Conservation (phyloP, 495 filamentous ascomycete genomes). For the Aspergillus panamensis region DNA sequence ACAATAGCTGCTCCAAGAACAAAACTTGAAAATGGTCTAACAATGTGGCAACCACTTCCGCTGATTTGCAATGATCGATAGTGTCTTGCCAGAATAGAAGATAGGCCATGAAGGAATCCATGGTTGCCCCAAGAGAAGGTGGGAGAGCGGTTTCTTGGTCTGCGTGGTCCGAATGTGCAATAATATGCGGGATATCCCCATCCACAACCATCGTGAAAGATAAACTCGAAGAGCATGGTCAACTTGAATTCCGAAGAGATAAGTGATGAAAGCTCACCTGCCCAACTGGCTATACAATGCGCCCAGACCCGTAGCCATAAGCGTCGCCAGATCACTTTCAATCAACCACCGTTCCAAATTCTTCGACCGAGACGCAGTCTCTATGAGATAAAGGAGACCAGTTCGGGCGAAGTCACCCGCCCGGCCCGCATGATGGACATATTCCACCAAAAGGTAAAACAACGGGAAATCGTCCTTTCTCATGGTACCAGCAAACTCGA, state of each 20-base stretch:
- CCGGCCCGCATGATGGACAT: slow-evolving; percentile 89
- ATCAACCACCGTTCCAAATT: slow-evolving; percentile 92
- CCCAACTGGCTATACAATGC: slow-evolving; percentile 96
- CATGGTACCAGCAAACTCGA: slow-evolving; percentile 74
- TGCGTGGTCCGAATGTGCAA: slow-evolving; percentile 79
- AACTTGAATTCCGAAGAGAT: background rate
- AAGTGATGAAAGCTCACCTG: slow-evolving; percentile 43
- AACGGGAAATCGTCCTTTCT: slow-evolving; percentile 92
- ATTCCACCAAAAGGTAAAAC: slow-evolving; percentile 92
- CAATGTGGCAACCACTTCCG: slow-evolving; percentile 85
- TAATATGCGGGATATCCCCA: slow-evolving; percentile 72
- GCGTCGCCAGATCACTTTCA: slow-evolving; percentile 89
- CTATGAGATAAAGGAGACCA: slow-evolving; percentile 91
- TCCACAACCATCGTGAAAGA: slow-evolving; percentile 35
- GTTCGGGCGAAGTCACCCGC: slow-evolving; percentile 97
- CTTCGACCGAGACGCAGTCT: slow-evolving; percentile 78
- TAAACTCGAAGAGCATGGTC: slow-evolving; percentile 24
- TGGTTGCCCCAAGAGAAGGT: slow-evolving; percentile 64
- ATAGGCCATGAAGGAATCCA: slow-evolving; percentile 93
- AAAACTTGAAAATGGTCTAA: slow-evolving; percentile 97
- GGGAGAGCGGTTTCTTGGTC: slow-evolving; percentile 37
- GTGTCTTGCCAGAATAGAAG: slow-evolving; percentile 98
- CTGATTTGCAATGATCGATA: slow-evolving; percentile 87
- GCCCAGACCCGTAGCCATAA: slow-evolving; percentile 95
- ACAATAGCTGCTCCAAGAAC: slow-evolving; percentile 93